phyloP scores from a whole-genome alignment of 164 flowering plant genomes.

The Annona squamosa region DNA sequence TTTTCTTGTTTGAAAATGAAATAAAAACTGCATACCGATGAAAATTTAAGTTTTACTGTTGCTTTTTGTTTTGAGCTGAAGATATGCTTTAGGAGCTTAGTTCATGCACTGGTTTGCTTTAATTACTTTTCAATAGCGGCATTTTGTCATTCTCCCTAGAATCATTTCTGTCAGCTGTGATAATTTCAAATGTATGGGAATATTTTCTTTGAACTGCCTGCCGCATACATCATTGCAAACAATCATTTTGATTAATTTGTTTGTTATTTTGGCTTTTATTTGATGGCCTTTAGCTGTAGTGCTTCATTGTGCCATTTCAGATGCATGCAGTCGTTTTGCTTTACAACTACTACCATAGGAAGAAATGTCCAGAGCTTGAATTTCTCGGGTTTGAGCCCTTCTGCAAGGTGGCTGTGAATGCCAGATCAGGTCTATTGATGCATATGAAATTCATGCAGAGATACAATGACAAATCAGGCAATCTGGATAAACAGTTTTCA shows the following conservation, averaged over 20 bases:
- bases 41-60: no score
- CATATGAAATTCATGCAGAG: constrained; percentile 41
- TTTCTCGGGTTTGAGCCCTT: constrained; percentile 52
- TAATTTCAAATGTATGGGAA: neutral
- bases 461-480: constrained; percentile 19
- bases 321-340: constrained; percentile 81
- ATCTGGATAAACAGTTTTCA: constrained; percentile 38
- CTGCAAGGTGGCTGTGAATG: constrained; percentile 52
- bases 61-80: no score
- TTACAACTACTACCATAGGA: constrained; percentile 86
- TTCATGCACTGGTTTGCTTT: no score
- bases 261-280: neutral
- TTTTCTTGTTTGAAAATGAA: no score
- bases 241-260: neutral
- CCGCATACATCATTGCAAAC: neutral
- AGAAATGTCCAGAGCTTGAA: constrained; percentile 42
- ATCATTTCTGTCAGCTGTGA: no score
- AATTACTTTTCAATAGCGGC: no score
- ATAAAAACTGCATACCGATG: no score
- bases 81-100: no score
- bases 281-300: neutral
- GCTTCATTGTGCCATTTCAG: constrained; percentile 28
- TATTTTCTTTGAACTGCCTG: neutral
- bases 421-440: constrained; percentile 42
- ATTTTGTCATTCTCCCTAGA: no score